Base-by-base conservation (phyloP, 257 asterid species). In the Scutellaria baicalensis region DNA sequence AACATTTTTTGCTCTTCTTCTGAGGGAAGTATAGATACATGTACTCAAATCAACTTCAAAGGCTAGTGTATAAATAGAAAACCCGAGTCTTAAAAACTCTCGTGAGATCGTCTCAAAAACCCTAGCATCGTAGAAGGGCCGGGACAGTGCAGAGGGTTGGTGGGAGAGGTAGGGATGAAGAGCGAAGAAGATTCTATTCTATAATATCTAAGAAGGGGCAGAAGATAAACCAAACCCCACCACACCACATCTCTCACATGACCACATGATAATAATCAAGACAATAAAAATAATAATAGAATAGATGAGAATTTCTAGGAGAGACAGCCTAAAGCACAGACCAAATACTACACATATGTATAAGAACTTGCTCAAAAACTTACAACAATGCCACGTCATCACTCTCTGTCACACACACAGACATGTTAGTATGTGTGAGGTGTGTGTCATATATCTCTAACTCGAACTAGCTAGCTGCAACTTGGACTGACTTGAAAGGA, bases 321-420 rank as follows among this genome's bases (percentile, higher is more conserved):
- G 77, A 78, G 95, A 90, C 91, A 86, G 90, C 87, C 81, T 80
- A 80, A 79, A 83, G 80, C 82, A 83, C 83, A 83, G 80, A 78
- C 45, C 68, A 79, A 77, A 75, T 77, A 77, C 60, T n/a, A 20
- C 23, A 20, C n/a, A n/a, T n/a, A n/a, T n/a, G n/a, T n/a, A n/a
- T 79, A 71, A 80, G 79, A 55, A 42, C 51, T 68, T 33, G 56
- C 76, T 57, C 84, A 17, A 64, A 71, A 77, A 63, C 83, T 81
- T 18, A 78, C 84, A 78, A 68, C 73, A 60, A 65, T 61, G 68
- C 38, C 65, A 39, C 33, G 9, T 40, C 36, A 38, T 6, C 50
- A n/a, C 61, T 9, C 42, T 12, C 48, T 33, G 39, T 12, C 50
- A 45, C 61, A 6, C 70, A 16, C 58, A 18, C 31, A 61, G 59